Evolutionary conservation across 1,284 basidiomycete species (phyloP).

Genomic region (Fomes fomentarius): DNA sequence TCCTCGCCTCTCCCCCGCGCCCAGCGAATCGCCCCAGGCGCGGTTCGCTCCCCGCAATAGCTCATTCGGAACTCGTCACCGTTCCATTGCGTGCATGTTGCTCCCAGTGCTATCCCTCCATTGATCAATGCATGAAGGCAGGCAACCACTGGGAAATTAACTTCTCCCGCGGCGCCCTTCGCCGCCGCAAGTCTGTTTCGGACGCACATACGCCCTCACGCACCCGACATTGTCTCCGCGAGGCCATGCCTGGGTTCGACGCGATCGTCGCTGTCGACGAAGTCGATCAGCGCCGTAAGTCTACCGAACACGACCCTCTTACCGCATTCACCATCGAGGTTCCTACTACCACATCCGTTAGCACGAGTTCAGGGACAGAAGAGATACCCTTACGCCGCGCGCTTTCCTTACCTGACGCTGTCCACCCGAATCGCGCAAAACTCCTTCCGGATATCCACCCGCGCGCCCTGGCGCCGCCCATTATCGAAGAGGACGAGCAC

Average conservation of each 20-base stretch:
- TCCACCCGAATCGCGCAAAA: slow-evolving; percentile 6
- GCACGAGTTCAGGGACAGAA: neutral
- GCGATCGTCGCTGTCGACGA: slow-evolving; percentile 60
- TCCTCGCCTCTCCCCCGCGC: slow-evolving; percentile 1
- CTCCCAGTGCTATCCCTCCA: slow-evolving; percentile 49
- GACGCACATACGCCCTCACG: slow-evolving; percentile 27
- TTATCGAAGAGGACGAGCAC: slow-evolving; percentile 52
- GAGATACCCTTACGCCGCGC: slow-evolving; percentile 19
- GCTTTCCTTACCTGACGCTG: slow-evolving; percentile 18
- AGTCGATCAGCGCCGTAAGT: slow-evolving; percentile 54
- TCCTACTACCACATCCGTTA: neutral
- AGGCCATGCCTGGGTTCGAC: slow-evolving; percentile 31
- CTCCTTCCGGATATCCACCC: slow-evolving; percentile 4
- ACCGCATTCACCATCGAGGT: slow-evolving; percentile 15
- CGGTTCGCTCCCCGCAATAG: slow-evolving; percentile 28
- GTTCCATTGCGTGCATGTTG: slow-evolving; percentile 66
- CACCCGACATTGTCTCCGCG: slow-evolving; percentile 25
- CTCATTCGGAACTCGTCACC: slow-evolving; percentile 38
- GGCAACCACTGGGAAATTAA: slow-evolving; percentile 59
- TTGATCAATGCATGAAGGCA: slow-evolving; percentile 49
- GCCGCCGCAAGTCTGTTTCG: slow-evolving; percentile 55
- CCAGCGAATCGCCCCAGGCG: slow-evolving; percentile 19
- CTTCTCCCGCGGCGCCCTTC: slow-evolving; percentile 62
- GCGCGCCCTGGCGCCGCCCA: slow-evolving; percentile 30
- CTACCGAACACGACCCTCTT: slow-evolving; percentile 24